Conservation (phyloP, 2,329 filamentous ascomycete species). For the Diaporthe velutina region DNA sequence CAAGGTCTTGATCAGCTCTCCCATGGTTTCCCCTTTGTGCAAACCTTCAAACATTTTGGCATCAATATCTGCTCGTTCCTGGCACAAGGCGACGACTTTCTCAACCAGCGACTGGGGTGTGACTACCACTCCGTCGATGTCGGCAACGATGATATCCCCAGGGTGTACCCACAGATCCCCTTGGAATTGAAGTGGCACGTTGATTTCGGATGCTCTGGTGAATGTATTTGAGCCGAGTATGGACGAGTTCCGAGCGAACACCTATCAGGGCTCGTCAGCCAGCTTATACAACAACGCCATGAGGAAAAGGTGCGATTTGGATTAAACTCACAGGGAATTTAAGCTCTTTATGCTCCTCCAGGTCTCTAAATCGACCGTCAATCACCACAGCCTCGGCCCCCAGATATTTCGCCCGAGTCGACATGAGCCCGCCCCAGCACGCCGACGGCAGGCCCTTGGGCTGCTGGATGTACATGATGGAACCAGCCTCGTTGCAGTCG, state of each 20-base stretch:
- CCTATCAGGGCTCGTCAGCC: neutral
- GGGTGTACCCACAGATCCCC: constrained; percentile 1
- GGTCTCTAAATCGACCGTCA: neutral
- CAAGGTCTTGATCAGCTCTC: neutral
- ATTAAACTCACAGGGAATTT: neutral
- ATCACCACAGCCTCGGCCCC: constrained; percentile 10
- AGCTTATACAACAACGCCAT: neutral
- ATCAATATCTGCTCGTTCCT: neutral
- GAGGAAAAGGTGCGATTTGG: neutral
- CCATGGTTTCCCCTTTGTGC: neutral
- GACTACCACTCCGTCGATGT: neutral
- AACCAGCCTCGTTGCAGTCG: constrained; percentile 38
- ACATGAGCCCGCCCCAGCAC: constrained; percentile 43
- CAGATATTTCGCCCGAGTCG: constrained; percentile 41
- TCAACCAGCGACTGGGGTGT: neutral
- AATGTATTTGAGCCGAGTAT: constrained; percentile 1
- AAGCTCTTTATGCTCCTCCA: constrained; percentile 7
- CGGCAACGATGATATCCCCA: constrained; percentile 8
- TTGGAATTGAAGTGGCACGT: constrained; percentile 1
- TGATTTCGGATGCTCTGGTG: neutral
- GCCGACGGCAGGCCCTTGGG: constrained; percentile 40
- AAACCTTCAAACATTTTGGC: neutral
- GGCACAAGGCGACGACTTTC: neutral
- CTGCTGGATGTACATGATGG: constrained; percentile 42
- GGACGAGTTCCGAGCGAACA: neutral